Conservation (phyloP, 2,329 filamentous ascomycete species). For the Westerdykella sp. region DNA sequence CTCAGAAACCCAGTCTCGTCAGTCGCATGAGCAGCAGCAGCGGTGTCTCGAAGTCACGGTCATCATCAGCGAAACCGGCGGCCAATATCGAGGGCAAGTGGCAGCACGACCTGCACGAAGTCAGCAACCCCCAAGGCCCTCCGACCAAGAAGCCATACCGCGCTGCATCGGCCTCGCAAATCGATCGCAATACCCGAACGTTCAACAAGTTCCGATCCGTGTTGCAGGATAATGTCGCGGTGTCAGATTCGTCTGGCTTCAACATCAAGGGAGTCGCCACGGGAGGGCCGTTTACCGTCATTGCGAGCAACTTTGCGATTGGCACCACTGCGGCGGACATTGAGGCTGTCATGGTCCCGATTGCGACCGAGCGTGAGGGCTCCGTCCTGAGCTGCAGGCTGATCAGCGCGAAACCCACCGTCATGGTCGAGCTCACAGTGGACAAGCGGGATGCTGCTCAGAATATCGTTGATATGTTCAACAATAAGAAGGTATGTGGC, state of each 20-base stretch:
- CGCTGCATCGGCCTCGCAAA: conserved; percentile 35
- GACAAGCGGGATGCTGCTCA: conserved; percentile 66
- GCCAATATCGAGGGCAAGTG: conserved; percentile 62
- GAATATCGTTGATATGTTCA: conserved; percentile 67
- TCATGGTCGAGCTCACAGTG: conserved; percentile 74
- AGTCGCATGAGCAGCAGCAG: conserved; percentile 68
- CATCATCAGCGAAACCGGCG: conserved; percentile 38
- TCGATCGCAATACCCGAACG: conserved; percentile 39
- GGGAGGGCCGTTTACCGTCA: conserved; percentile 63
- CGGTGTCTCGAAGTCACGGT: conserved; percentile 63
- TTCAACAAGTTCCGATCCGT: conserved; percentile 38
- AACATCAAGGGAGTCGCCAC: conserved; percentile 62
- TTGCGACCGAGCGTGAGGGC: conserved; percentile 50
- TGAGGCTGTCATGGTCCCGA: conserved; percentile 69
- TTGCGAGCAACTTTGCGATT: conserved; percentile 75
- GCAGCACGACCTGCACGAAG: conserved; percentile 62
- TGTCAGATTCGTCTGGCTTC: conserved; percentile 44
- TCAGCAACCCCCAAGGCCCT: conserved; percentile 36
- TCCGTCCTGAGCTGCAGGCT: conserved; percentile 59
- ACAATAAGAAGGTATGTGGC: conserved; percentile 64
- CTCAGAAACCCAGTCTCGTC: conserved; percentile 53
- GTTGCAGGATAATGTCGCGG: conserved; percentile 20
- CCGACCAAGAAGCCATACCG: conserved; percentile 32
- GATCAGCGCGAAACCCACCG: conserved; percentile 60
- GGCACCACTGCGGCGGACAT: conserved; percentile 79